phyloP scores from a whole-genome alignment of 331 rosid species.

The Stylosanthes scabra region DNA sequence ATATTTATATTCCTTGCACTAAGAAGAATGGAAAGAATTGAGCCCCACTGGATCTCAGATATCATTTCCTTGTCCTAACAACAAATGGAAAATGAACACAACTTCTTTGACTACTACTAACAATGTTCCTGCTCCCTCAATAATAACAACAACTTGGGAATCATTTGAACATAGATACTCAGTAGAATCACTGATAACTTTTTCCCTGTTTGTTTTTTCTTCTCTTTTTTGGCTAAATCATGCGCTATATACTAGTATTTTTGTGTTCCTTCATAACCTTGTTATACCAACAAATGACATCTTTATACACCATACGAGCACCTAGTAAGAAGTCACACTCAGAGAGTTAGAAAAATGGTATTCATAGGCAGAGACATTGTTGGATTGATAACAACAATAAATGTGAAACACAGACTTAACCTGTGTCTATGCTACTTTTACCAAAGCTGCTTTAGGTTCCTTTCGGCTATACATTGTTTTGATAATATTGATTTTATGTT shows the following conservation, averaged over 20 bases:
- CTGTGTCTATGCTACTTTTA: constrained; percentile 16
- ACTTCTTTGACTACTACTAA: neutral
- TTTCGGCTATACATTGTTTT: constrained; percentile 44
- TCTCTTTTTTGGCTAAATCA: neutral
- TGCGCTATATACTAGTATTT: neutral
- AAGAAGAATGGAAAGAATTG: constrained; percentile 20
- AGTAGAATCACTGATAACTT: neutral
- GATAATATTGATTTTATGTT: constrained; percentile 2
- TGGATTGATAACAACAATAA: neutral
- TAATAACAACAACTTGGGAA: neutral
- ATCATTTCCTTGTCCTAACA: constrained; percentile 33
- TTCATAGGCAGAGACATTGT: neutral
- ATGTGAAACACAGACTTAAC: constrained; percentile 20
- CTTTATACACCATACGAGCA: constrained; percentile 2
- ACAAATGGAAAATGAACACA: neutral
- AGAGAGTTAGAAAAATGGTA: constrained; percentile 16
- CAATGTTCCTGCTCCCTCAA: neutral
- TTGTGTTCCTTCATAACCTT: no score
- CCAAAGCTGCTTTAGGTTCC: constrained; percentile 46
- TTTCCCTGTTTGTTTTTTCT: neutral
- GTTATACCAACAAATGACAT: neutral
- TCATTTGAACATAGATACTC: neutral
- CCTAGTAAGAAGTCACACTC: constrained; percentile 11
- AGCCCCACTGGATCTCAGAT: constrained; percentile 23
- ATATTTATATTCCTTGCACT: neutral